phyloP scores from a whole-genome alignment of 208 protist species.

The Acanthamoeba pearcei region DNA sequence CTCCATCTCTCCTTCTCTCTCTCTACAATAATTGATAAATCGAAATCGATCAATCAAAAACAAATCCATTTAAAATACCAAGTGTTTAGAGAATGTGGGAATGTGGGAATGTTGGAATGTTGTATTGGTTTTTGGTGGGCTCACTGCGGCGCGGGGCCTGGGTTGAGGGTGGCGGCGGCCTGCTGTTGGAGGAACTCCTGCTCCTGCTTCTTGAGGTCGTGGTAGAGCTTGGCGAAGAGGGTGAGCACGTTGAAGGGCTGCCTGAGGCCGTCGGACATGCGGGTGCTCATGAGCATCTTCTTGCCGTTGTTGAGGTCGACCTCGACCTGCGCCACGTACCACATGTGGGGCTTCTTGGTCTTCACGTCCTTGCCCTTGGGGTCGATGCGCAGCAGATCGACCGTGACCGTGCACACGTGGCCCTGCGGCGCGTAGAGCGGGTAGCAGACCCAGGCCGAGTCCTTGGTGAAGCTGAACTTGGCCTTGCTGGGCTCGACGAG shows the following conservation, averaged over 20 bases:
- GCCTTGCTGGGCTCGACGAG: constrained; percentile 4
- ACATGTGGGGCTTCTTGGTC: constrained; percentile 7
- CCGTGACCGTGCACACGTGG: constrained; percentile 37
- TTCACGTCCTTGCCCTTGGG: background rate
- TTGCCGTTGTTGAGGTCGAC: constrained; percentile 46
- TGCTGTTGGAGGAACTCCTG: background rate
- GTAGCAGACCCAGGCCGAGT: constrained; percentile 28
- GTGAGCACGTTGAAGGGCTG: constrained; percentile 38
- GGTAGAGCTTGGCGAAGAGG: background rate
- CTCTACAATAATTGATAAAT: too few species aligned
- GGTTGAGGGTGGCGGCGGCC: background rate
- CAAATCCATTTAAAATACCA: too few species aligned
- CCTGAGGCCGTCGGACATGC: background rate
- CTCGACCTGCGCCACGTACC: constrained; percentile 46
- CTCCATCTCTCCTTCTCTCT: background rate
- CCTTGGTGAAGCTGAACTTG: constrained; percentile 50
- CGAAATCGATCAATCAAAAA: too few species aligned
- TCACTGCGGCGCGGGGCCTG: background rate
- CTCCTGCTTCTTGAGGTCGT: background rate
- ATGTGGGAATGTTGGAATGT: too few species aligned
- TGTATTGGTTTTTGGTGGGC: background rate
- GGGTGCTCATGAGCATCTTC: constrained; percentile 16
- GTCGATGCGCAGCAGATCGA: constrained; percentile 35
- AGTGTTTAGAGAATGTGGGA: too few species aligned
- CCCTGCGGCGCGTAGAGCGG: constrained; percentile 10